Percentiles rank a stretch among this genome's conserved stretches.
Conservation (phyloP, 768 basidiomycete genomes). For the Peribolospora baueri region DNA sequence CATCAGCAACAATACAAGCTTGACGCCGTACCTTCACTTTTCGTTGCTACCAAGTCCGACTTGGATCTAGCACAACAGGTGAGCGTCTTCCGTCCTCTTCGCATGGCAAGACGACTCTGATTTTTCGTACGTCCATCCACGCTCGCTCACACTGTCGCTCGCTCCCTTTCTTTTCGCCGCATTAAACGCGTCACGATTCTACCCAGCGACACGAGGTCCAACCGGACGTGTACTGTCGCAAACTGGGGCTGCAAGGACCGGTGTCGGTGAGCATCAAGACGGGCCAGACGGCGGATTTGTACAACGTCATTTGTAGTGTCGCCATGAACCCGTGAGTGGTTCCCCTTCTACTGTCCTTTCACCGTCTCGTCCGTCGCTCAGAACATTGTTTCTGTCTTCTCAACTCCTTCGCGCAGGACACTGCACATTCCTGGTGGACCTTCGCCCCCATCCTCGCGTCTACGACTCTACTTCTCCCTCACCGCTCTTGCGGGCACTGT, state of each 20-base stretch:
- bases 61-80: slow-evolving; percentile 88
- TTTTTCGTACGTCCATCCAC: background rate
- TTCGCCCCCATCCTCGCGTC: slow-evolving; percentile 43
- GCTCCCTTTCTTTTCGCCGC: too few species aligned
- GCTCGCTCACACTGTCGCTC: background rate
- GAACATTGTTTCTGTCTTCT: background rate
- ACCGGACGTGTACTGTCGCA: slow-evolving; percentile 84
- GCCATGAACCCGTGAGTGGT: slow-evolving; percentile 52
- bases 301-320: slow-evolving; percentile 57
- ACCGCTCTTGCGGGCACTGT: slow-evolving; percentile 50
- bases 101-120: background rate
- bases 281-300: slow-evolving; percentile 62
- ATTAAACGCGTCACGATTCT: background rate
- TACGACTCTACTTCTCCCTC: slow-evolving; percentile 46
- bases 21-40: slow-evolving; percentile 81
- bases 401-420: slow-evolving; percentile 25
- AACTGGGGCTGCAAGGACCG: slow-evolving; percentile 70
- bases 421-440: slow-evolving; percentile 51
- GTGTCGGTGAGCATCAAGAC: slow-evolving; percentile 79
- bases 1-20: slow-evolving; percentile 83
- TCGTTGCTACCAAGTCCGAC: slow-evolving; percentile 98
- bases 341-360: background rate
- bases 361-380: slow-evolving; percentile 15
- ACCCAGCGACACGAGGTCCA: slow-evolving; percentile 83
- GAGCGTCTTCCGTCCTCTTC: slow-evolving; percentile 8